Evolutionary conservation across 768 basidiomycete genomes (phyloP).

Genomic region (Pulveroboletus frians): DNA sequence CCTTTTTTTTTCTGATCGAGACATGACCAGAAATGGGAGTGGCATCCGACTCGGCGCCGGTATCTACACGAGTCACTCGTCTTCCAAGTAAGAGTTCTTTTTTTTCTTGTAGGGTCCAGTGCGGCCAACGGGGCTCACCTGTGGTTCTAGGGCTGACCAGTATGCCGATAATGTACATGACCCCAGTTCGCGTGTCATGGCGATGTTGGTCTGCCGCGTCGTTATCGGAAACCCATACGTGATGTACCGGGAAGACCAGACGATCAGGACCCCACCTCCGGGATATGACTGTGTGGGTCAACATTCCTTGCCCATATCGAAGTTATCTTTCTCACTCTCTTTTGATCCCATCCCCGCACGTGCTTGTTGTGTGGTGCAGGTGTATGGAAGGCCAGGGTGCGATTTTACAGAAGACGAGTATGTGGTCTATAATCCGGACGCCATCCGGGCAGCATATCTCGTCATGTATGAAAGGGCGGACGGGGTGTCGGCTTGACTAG

Average conservation of each 20-base stretch:
- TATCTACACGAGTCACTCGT: slow-evolving; percentile 18
- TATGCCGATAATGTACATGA: slow-evolving; percentile 14
- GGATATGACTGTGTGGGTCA: slow-evolving; percentile 22
- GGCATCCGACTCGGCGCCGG: slow-evolving; percentile 25
- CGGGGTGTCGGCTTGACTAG: neutral
- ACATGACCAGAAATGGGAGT: slow-evolving; percentile 1
- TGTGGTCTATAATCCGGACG: slow-evolving; percentile 24
- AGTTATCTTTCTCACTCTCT: neutral
- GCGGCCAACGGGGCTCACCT: neutral
- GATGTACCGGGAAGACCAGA: slow-evolving; percentile 6
- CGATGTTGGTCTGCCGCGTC: slow-evolving; percentile 23
- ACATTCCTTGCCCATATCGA: neutral
- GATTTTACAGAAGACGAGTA: slow-evolving; percentile 19
- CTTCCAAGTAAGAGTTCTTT: slow-evolving; percentile 19
- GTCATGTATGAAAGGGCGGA: slow-evolving; percentile 14
- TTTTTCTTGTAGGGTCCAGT: neutral
- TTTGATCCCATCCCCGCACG: neutral
- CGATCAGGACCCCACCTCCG: slow-evolving; percentile 10
- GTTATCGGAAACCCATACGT: slow-evolving; percentile 14
- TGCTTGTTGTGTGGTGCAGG: slow-evolving; percentile 1
- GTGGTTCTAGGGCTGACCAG: slow-evolving; percentile 13
- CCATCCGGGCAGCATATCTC: slow-evolving; percentile 24
- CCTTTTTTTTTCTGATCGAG: slow-evolving; percentile 5
- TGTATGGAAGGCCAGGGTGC: slow-evolving; percentile 9
- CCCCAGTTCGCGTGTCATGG: slow-evolving; percentile 6